These are phyloP conservation scores for Aspergillus uvarum DNA, from an alignment of 2,329 filamentous ascomycete genomes.

Conservation along the genomic window DNA sequence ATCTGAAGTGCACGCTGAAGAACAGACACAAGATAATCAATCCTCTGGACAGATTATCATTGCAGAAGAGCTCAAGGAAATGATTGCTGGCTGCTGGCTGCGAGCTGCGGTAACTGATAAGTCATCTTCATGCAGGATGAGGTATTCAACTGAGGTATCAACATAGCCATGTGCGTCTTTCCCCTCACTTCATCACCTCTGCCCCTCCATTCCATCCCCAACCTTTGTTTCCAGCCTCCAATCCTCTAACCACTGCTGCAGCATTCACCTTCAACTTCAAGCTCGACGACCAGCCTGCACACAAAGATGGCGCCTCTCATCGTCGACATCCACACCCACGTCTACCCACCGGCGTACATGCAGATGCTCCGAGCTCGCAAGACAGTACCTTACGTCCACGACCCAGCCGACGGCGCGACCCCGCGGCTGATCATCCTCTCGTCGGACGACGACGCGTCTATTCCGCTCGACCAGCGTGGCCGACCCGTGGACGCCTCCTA, in stretches of 20 bases:
- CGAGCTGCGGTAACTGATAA: background rate
- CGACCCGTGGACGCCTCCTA: slow-evolving; percentile 82
- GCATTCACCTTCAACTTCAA: background rate
- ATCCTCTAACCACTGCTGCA: background rate
- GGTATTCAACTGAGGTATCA: background rate
- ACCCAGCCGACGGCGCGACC: slow-evolving; percentile 34
- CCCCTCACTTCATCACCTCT: background rate
- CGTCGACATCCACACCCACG: slow-evolving; percentile 63
- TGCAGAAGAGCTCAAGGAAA: background rate
- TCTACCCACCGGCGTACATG: slow-evolving; percentile 62
- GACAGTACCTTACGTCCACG: slow-evolving; percentile 47
- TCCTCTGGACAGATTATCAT: background rate
- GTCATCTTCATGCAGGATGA: slow-evolving; percentile 3
- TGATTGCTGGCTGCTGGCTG: background rate
- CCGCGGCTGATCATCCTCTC: slow-evolving; percentile 49
- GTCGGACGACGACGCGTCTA: slow-evolving; percentile 45
- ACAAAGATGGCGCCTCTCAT: slow-evolving; percentile 40
- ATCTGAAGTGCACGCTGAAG: no score
- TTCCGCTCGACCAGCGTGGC: slow-evolving; percentile 56
- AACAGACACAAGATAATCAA: background rate
- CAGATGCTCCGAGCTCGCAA: slow-evolving; percentile 56
- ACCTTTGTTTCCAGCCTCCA: background rate
- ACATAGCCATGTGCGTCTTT: background rate
- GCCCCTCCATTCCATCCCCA: background rate
- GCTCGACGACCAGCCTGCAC: slow-evolving; percentile 4